Evolutionary conservation across 2,329 filamentous ascomycete species (phyloP).

Genomic region (Gyromitra esculenta): DNA sequence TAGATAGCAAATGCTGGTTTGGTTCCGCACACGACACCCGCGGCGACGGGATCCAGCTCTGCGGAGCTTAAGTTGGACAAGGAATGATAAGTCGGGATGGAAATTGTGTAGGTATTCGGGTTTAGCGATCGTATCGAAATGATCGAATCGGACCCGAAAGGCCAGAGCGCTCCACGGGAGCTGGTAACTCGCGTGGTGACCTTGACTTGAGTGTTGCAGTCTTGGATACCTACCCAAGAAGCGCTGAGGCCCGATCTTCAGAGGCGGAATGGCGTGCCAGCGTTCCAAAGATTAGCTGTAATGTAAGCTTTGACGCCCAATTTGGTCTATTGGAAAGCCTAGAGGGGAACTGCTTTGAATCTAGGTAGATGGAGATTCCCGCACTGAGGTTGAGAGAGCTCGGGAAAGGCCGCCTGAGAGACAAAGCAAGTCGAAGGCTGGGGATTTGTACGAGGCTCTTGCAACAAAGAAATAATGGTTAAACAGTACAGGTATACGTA

Average conservation of each 20-base stretch:
- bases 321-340: constrained; percentile 29
- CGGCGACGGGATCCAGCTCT: constrained; percentile 46
- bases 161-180: constrained; percentile 22
- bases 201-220: constrained; percentile 17
- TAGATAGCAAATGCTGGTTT: constrained; percentile 31
- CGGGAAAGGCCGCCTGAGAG: constrained; percentile 14
- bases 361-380: constrained; percentile 27
- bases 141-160: constrained; percentile 37
- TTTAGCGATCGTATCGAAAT: constrained; percentile 43
- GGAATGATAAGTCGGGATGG: constrained; percentile 33
- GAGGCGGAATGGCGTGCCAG: constrained; percentile 30
- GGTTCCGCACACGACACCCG: constrained; percentile 42
- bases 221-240: constrained; percentile 24
- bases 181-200: constrained; percentile 21
- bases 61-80: constrained; percentile 30
- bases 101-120: constrained; percentile 37
- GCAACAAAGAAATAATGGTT: constrained; percentile 18
- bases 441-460: constrained; percentile 23
- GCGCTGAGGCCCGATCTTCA: constrained; percentile 39
- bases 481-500: constrained; percentile 11
- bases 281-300: constrained; percentile 41
- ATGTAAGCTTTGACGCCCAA: constrained; percentile 40
- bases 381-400: constrained; percentile 21
- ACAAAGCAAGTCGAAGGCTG: constrained; percentile 22
- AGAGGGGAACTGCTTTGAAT: constrained; percentile 11